Evolutionary conservation across 257 asterid genomes (phyloP).

Genomic region (Petrea volubilis): DNA sequence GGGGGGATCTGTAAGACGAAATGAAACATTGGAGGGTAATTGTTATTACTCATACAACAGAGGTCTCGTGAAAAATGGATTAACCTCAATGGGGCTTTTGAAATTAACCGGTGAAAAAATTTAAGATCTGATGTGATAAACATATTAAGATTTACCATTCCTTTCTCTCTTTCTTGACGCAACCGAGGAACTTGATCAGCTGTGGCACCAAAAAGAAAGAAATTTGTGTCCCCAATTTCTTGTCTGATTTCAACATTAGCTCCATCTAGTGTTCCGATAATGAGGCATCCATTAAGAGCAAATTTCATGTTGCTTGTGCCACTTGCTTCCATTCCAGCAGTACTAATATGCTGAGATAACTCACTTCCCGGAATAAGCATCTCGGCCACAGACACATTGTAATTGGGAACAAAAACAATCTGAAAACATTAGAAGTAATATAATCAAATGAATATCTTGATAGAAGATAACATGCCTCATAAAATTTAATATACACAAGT

Average conservation of each 20-base stretch:
- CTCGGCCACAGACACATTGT: constrained; percentile 98
- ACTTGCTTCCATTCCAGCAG: constrained; percentile 99
- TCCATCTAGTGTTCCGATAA: constrained; percentile 95
- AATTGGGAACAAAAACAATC: constrained; percentile 96
- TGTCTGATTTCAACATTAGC: constrained; percentile 99
- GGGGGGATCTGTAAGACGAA: too few relatives aligned
- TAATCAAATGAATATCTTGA: not conserved
- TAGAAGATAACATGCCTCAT: not conserved
- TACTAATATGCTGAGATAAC: constrained; percentile 95
- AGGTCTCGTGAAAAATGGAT: not conserved
- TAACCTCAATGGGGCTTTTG: too few relatives aligned
- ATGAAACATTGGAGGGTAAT: too few relatives aligned
- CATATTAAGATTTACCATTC: constrained; percentile 54
- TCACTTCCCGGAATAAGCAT: constrained; percentile 98
- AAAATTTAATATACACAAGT: not conserved
- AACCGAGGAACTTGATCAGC: constrained; percentile 86
- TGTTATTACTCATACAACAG: too few relatives aligned
- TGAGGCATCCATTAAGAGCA: constrained; percentile 96
- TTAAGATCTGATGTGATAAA: constrained; percentile 10
- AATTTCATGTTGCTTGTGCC: constrained; percentile 99
- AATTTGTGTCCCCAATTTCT: constrained; percentile 86
- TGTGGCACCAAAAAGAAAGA: constrained; percentile 95
- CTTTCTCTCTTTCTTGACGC: constrained; percentile 91
- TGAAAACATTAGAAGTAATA: constrained; percentile 29
- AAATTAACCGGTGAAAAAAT: too few relatives aligned